Conservation (phyloP, 208 protist genomes). For the Porcisia hertigi region DNA sequence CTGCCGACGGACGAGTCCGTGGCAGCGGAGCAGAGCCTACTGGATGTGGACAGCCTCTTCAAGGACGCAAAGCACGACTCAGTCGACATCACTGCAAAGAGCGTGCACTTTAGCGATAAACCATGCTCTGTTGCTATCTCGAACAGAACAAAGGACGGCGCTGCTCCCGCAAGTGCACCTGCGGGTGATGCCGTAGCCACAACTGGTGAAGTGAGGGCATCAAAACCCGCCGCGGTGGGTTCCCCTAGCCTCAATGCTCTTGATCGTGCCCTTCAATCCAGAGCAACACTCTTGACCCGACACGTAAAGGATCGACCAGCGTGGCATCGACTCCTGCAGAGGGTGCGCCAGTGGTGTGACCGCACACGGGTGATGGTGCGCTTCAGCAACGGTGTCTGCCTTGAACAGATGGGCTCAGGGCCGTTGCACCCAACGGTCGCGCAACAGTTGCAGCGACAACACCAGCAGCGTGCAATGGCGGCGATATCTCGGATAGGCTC, state of each 20-base stretch:
- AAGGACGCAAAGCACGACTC: neutral
- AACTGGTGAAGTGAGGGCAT: neutral
- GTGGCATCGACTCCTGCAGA: conserved; percentile 36
- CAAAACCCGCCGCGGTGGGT: neutral
- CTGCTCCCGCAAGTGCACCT: neutral
- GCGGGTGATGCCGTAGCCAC: neutral
- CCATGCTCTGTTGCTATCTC: neutral
- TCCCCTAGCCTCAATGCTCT: conserved; percentile 6
- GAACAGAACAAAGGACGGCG: neutral
- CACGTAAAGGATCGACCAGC: conserved; percentile 24
- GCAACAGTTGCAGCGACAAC: neutral
- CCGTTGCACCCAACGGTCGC: conserved; percentile 3
- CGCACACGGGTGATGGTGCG: conserved; percentile 36
- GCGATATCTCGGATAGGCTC: neutral
- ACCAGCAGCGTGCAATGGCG: neutral
- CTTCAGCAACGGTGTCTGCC: conserved; percentile 28
- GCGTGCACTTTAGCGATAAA: neutral
- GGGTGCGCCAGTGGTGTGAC: conserved; percentile 62
- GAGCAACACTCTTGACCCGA: conserved; percentile 28
- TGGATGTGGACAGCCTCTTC: conserved; percentile 25
- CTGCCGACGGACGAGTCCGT: neutral
- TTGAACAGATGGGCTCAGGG: conserved; percentile 17
- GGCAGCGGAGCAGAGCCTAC: neutral
- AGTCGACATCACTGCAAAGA: neutral
- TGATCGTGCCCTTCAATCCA: conserved; percentile 19